Evolutionary conservation across 2,329 filamentous ascomycete species (phyloP).

Genomic region (Verticillium dahliae): DNA sequence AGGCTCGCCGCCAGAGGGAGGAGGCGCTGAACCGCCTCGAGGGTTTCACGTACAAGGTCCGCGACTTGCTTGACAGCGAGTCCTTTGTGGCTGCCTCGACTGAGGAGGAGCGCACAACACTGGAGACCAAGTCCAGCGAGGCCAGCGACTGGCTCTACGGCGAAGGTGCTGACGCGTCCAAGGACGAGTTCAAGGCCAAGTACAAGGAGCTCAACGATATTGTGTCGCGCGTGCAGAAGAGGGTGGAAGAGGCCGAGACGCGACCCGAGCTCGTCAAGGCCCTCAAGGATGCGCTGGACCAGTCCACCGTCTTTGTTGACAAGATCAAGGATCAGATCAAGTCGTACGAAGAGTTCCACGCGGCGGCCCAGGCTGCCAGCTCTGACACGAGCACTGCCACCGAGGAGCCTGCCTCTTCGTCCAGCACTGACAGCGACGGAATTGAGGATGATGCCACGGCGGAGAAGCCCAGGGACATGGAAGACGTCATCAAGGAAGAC

Average conservation of each 20-base stretch:
- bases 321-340: constrained; percentile 64
- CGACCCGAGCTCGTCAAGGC: constrained; percentile 64
- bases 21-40: constrained; percentile 92
- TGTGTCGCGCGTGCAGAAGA: constrained; percentile 68
- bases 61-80: constrained; percentile 74
- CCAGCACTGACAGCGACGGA: constrained; percentile 45
- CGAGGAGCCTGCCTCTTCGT: constrained; percentile 27
- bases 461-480: constrained; percentile 34
- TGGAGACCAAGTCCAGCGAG: constrained; percentile 62
- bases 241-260: constrained; percentile 64
- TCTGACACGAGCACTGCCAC: constrained; percentile 31
- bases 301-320: constrained; percentile 63
- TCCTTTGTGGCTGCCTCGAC: constrained; percentile 69
- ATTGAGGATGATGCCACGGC: constrained; percentile 63
- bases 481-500: constrained; percentile 35
- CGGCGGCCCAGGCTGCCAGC: constrained; percentile 38
- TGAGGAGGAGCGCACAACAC: constrained; percentile 54
- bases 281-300: constrained; percentile 64
- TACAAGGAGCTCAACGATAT: constrained; percentile 72
- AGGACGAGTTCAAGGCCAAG: constrained; percentile 67
- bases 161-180: constrained; percentile 70
- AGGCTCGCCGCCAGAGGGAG: constrained; percentile 67
- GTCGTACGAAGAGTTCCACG: constrained; percentile 58
- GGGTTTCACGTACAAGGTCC: constrained; percentile 80
- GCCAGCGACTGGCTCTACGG: constrained; percentile 88